These are phyloP conservation scores for Haplosporangium gracile DNA, from an alignment of 192 early-diverging fungal species.

Conservation along the genomic window DNA sequence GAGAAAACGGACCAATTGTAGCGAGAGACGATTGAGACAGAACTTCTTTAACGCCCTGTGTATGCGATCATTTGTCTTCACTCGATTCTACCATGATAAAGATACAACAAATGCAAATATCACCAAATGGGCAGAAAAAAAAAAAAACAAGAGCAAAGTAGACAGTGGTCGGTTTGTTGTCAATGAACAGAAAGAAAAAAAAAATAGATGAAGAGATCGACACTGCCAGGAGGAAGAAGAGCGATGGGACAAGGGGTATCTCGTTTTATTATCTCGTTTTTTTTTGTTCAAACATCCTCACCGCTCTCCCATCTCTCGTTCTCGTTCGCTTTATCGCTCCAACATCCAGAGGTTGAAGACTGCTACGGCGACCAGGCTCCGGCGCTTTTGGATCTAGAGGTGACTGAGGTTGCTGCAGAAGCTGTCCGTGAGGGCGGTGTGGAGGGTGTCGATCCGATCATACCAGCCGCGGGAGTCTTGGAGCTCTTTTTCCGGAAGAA, in stretches of 20 bases:
- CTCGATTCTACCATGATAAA: not conserved
- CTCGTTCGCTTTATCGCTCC: too few relatives aligned
- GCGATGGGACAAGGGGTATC: too few relatives aligned
- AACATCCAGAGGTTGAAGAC: not conserved
- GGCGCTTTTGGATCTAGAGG: not conserved
- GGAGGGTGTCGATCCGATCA: not conserved
- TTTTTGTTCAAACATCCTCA: too few relatives aligned
- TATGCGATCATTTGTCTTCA: too few relatives aligned
- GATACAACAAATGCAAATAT: not conserved
- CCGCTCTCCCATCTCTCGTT: too few relatives aligned
- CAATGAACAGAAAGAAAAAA: too few relatives aligned
- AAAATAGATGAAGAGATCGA: too few relatives aligned
- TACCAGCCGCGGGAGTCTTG: not conserved
- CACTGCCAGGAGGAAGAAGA: too few relatives aligned
- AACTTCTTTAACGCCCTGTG: not conserved
- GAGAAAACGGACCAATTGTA: not conserved
- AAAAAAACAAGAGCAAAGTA: too few relatives aligned
- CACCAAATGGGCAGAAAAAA: not conserved
- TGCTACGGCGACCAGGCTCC: not conserved
- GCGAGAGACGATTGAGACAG: not conserved
- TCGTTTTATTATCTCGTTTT: too few relatives aligned
- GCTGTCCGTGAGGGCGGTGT: not conserved
- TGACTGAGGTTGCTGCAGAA: not conserved
- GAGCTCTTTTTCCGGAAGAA: constrained; percentile 32
- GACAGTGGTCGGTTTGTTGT: too few relatives aligned